A percentile compares a stretch with the other conserved stretches of the same genome.
phyloP scores from a whole-genome alignment of 345 rosid species.

The Eutrema japonicum region DNA sequence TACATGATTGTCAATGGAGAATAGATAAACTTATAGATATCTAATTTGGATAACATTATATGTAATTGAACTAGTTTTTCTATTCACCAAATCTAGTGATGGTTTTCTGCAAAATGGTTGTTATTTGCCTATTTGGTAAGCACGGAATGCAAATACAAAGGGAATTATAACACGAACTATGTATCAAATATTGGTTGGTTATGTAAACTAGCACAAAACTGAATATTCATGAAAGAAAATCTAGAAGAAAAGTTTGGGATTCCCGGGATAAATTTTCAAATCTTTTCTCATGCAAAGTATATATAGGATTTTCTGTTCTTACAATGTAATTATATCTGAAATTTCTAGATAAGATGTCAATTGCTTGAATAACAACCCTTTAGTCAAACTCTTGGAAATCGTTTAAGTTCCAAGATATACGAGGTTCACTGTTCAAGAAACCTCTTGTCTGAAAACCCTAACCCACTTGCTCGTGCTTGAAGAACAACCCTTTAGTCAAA shows the following conservation, averaged over 20 bases:
- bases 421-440: conserved; percentile 41
- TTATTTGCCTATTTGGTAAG: not conserved
- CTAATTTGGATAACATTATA: not conserved
- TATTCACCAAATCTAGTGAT: conserved; percentile 1
- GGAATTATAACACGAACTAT: not conserved
- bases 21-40: not conserved
- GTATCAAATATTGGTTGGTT: not conserved
- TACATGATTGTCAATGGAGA: not conserved
- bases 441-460: conserved; percentile 39
- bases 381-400: no score
- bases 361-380: no score
- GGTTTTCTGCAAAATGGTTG: not conserved
- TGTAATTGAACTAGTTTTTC: not conserved
- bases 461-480: conserved; percentile 43
- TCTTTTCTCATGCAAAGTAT: conserved; percentile 9
- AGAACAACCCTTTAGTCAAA: conserved; percentile 26
- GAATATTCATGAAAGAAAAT: conserved; percentile 9
- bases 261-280: not conserved
- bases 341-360: not conserved
- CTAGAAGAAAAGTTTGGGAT: not conserved
- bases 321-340: not conserved
- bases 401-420: conserved; percentile 43
- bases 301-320: not conserved
- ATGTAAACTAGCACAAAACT: not conserved
- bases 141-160: not conserved